Base-by-base conservation (phyloP, 495 filamentous ascomycete species). In the Bathelium albidoporum region DNA sequence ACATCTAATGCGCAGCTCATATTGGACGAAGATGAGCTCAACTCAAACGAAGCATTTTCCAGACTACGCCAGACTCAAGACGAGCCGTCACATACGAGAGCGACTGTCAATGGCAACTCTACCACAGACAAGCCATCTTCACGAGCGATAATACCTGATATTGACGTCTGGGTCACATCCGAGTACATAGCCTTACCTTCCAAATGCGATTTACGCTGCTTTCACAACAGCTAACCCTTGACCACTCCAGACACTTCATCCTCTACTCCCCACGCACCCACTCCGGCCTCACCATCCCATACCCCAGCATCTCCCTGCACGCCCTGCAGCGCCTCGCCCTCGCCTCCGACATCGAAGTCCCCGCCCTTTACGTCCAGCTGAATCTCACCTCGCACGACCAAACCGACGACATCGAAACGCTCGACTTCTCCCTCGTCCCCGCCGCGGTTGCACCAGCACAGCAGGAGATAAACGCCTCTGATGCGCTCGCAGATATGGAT, bases 231-330 rank as follows among this genome's bases (percentile, higher is more conserved):
- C 58, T 71, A 64, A 72, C 62, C 26, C n/a, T 29, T 31, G 32
- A 24, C n/a, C 11, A 12, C 26, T 5, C 34, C 34, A 95, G 90
- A 59, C 85, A 86, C 75, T 79, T 96, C 64, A 82, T 84, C 53
- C 75, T 95, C 66, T 93, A 84, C 78, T 87, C 84, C 71, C 74
- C 82, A 58, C 60, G 81, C 22, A 78, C 77, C 53, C 75, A 79
- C 34, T 75, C 74, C 2, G 92, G 91, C 59, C 70, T 96, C 59
- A 81, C 85, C 43, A 91, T 98, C 64, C 88, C 91, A 16, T 98
- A 96, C 78, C 90, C 89, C 2, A 76, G 85, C 34, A 90, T 98
- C 71, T 88, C 87, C 32, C 84, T 97, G 11, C 94, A 98, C 74
- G 94, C 92, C 10, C 83, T 91, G 73, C 87, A 91, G 73, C 82